Evolutionary conservation across 257 asterid genomes (phyloP).

Genomic region (Mentha longifolia): DNA sequence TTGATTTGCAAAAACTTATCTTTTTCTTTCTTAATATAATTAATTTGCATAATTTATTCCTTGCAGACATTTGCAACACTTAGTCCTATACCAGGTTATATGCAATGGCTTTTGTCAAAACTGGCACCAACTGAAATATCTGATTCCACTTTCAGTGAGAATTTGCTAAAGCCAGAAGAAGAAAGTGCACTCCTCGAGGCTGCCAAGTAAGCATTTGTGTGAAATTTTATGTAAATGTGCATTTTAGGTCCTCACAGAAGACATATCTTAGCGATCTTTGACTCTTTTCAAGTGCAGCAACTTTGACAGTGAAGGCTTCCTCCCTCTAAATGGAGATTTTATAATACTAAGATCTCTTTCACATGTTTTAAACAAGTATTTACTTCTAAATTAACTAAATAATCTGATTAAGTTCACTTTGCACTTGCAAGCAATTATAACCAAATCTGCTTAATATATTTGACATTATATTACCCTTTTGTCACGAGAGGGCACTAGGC

Average conservation of each 20-base stretch:
- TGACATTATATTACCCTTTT: too few species aligned
- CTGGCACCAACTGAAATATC: slow-evolving; percentile 72
- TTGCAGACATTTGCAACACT: slow-evolving; percentile 95
- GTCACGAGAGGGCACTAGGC: too few species aligned
- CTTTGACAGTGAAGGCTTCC: background rate
- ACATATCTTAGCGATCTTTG: background rate
- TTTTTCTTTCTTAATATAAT: slow-evolving; percentile 22
- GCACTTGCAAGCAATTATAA: slow-evolving; percentile 13
- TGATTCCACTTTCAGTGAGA: slow-evolving; percentile 70
- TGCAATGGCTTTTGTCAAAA: slow-evolving; percentile 88
- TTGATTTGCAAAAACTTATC: background rate
- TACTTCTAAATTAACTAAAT: slow-evolving; percentile 9
- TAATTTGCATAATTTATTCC: slow-evolving; percentile 34
- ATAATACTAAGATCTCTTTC: slow-evolving; percentile 18
- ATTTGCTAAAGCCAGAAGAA: slow-evolving; percentile 79
- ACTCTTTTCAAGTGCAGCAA: background rate
- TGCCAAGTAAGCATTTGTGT: slow-evolving; percentile 54
- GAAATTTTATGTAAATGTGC: slow-evolving; percentile 28
- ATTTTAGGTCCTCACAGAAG: slow-evolving; percentile 7
- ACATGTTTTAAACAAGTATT: slow-evolving; percentile 2
- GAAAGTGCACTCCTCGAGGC: slow-evolving; percentile 70
- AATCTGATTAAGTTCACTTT: background rate
- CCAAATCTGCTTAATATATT: background rate
- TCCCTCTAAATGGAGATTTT: slow-evolving; percentile 2
- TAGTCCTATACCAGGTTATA: slow-evolving; percentile 94